Evolutionary conservation across 768 basidiomycete species (phyloP).

Genomic region (Boletus rubescentipes): DNA sequence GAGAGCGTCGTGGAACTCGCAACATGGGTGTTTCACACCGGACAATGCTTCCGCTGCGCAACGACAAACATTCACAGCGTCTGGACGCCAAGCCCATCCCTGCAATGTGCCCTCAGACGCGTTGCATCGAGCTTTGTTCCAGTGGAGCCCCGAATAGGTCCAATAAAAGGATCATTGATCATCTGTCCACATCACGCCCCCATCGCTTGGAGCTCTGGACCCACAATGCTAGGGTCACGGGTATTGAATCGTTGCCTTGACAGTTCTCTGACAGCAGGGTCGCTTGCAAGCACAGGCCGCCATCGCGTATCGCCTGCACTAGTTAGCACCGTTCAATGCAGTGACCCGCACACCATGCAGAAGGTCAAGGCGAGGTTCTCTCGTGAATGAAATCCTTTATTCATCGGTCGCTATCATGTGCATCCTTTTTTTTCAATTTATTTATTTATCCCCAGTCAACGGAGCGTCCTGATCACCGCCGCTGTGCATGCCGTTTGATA

Average conservation of each 20-base stretch:
- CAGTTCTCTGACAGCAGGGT: neutral
- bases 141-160: neutral
- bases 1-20: neutral
- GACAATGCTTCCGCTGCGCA: slow-evolving; percentile 1
- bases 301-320: neutral
- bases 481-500: neutral
- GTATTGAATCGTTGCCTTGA: neutral
- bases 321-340: no score
- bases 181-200: neutral
- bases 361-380: neutral
- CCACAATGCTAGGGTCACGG: neutral
- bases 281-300: neutral
- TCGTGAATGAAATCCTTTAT: neutral
- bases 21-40: neutral
- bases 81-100: slow-evolving; percentile 6
- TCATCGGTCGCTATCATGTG: neutral
- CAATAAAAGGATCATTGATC: neutral
- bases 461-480: neutral
- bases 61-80: slow-evolving; percentile 2
- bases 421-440: no score
- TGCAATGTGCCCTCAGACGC: neutral
- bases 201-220: neutral
- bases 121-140: slow-evolving; percentile 8
- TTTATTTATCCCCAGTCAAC: neutral
- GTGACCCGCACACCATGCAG: neutral